phyloP scores from a whole-genome alignment of 768 basidiomycete genomes.

The Rubroboletus pulcherrimus region DNA sequence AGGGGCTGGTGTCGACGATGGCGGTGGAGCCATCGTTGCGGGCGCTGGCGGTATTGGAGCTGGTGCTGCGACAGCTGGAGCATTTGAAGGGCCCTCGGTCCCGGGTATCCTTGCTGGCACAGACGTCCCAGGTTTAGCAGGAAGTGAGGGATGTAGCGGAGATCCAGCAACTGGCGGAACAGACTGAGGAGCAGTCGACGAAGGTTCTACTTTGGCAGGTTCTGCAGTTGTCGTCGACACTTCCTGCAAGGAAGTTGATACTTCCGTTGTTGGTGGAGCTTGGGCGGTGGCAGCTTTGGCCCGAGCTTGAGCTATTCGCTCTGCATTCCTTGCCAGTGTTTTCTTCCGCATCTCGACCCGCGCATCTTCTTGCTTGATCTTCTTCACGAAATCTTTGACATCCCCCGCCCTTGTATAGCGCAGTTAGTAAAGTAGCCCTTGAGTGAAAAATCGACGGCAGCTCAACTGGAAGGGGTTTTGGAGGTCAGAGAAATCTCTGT shows the following conservation, averaged over 20 bases:
- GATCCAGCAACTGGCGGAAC: constrained; percentile 30
- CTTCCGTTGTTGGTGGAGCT: constrained; percentile 20
- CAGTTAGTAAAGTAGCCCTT: background rate
- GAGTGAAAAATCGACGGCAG: constrained; percentile 11
- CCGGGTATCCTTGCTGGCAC: constrained; percentile 31
- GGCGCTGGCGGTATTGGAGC: constrained; percentile 8
- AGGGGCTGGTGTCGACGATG: constrained; percentile 20
- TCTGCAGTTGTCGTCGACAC: constrained; percentile 9
- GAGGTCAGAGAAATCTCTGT: constrained; percentile 57
- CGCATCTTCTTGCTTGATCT: constrained; percentile 63
- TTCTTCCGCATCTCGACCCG: constrained; percentile 53
- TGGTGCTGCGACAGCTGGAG: constrained; percentile 8
- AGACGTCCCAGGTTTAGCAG: constrained; percentile 59
- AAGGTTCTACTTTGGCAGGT: constrained; percentile 20
- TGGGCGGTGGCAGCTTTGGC: constrained; percentile 39
- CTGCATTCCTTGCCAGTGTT: constrained; percentile 35
- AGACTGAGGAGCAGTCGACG: background rate
- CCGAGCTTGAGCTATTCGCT: constrained; percentile 37
- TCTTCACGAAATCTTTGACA: constrained; percentile 70
- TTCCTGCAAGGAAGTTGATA: constrained; percentile 17
- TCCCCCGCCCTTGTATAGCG: constrained; percentile 54
- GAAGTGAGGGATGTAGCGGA: constrained; percentile 64
- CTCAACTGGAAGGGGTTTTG: constrained; percentile 65
- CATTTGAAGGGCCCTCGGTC: constrained; percentile 30
- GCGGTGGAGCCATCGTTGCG: constrained; percentile 16